Evolutionary conservation across 768 basidiomycete genomes (phyloP).

Genomic region (Hericium alpestre): DNA sequence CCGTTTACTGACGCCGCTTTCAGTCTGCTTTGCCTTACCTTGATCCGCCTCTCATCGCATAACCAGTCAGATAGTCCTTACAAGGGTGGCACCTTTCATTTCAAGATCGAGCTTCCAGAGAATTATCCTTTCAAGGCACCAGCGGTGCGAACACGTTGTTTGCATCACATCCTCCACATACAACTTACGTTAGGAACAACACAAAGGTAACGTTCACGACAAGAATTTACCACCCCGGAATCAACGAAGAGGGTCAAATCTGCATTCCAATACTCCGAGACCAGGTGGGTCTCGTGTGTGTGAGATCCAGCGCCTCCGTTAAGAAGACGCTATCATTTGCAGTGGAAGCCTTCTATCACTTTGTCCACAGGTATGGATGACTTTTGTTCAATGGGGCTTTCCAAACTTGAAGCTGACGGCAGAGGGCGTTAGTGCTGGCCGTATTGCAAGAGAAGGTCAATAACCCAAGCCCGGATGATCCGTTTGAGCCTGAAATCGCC

Average conservation of each 20-base stretch:
- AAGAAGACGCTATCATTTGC: constrained; percentile 3
- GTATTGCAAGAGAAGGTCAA: constrained; percentile 79
- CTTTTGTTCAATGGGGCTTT: neutral
- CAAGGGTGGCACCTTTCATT: constrained; percentile 71
- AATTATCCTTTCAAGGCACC: constrained; percentile 87
- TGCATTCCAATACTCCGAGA: constrained; percentile 79
- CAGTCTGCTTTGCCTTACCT: too few relatives aligned
- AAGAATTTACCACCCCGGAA: constrained; percentile 84
- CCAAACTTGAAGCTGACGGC: neutral
- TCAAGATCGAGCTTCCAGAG: constrained; percentile 60
- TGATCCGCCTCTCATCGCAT: neutral
- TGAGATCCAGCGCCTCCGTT: neutral
- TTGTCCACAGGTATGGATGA: constrained; percentile 48
- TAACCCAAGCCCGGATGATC: constrained; percentile 81
- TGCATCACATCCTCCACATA: neutral
- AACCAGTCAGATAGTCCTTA: constrained; percentile 68
- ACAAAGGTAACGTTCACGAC: constrained; percentile 70
- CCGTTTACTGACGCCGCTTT: neutral
- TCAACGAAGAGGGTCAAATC: constrained; percentile 81
- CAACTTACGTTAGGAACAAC: constrained; percentile 2
- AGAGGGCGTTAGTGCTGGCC: constrained; percentile 42
- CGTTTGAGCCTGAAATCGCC: constrained; percentile 81
- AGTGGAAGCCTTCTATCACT: constrained; percentile 84
- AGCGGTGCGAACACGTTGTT: constrained; percentile 31
- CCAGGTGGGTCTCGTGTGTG: constrained; percentile 39